Percentiles rank a stretch among this genome's conserved stretches.
These are phyloP conservation scores for Cladobotryum protrusum DNA, from an alignment of 2,329 filamentous ascomycete genomes.

Conservation along the genomic window DNA sequence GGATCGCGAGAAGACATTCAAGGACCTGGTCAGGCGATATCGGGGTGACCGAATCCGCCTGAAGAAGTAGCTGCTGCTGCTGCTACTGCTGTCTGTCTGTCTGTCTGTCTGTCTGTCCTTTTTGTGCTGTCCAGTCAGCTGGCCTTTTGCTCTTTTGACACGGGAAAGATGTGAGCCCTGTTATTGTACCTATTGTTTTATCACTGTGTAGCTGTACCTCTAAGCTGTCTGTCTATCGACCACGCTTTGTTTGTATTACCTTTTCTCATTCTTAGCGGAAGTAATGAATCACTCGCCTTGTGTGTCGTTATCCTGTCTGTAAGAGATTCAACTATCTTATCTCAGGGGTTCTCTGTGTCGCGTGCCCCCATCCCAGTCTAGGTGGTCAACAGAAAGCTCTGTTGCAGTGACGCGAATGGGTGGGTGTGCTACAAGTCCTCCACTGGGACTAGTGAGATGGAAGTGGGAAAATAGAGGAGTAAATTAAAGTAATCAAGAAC, in stretches of 20 bases:
- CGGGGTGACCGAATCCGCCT: background rate
- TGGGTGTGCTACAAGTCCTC: background rate
- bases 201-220: conserved; percentile 8
- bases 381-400: no score
- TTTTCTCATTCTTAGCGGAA: background rate
- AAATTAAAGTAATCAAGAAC: background rate
- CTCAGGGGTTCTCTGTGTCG: no score
- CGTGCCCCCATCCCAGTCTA: background rate
- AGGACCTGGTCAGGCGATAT: background rate
- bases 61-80: no score
- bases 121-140: no score
- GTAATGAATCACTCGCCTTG: no score
- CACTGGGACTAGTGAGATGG: no score
- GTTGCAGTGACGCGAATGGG: background rate
- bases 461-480: no score
- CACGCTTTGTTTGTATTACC: background rate
- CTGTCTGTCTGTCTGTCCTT: no score
- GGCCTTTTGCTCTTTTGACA: no score
- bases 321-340: no score
- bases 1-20: background rate
- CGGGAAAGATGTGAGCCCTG: background rate
- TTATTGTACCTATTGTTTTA: background rate
- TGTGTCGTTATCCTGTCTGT: no score
- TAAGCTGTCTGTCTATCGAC: conserved; percentile 2
- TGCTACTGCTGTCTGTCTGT: no score